phyloP scores from a whole-genome alignment of 129 eudicot genomes.

The Smallanthus sonchifolius region DNA sequence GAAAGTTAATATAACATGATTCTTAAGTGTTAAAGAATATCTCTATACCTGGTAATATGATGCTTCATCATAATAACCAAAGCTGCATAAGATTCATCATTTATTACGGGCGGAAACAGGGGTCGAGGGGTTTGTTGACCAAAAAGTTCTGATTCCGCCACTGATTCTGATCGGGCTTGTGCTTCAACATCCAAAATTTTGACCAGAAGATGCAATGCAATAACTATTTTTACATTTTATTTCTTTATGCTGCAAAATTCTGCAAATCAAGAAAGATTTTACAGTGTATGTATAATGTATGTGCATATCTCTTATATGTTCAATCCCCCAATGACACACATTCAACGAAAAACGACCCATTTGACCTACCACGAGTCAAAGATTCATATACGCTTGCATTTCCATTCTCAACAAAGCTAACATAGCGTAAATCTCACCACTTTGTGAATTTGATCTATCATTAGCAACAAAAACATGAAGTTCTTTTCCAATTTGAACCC shows the following conservation, averaged over 20 bases:
- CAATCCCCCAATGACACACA: neutral
- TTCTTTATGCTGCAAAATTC: neutral
- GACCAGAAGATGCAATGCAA: neutral
- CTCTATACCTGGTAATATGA: neutral
- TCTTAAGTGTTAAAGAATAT: neutral
- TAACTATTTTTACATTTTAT: neutral
- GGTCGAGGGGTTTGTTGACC: neutral
- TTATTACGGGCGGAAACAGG: neutral
- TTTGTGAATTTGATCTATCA: conserved; percentile 43
- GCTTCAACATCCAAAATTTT: neutral
- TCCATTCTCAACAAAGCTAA: conserved; percentile 39
- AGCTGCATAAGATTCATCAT: neutral
- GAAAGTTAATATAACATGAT: neutral
- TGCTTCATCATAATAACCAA: neutral
- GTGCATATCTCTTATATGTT: neutral
- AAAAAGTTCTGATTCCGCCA: neutral
- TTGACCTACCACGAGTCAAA: neutral
- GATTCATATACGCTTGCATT: conserved; percentile 30
- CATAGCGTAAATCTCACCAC: conserved; percentile 32
- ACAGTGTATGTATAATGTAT: neutral
- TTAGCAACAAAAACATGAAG: conserved; percentile 57
- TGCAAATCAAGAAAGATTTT: neutral
- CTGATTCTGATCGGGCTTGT: neutral
- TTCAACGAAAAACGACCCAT: neutral
- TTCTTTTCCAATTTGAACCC: conserved; percentile 53